A percentile compares a stretch with the other conserved stretches of the same genome.
Conservation (phyloP, 345 rosid genomes). For the Salix suchowensis region DNA sequence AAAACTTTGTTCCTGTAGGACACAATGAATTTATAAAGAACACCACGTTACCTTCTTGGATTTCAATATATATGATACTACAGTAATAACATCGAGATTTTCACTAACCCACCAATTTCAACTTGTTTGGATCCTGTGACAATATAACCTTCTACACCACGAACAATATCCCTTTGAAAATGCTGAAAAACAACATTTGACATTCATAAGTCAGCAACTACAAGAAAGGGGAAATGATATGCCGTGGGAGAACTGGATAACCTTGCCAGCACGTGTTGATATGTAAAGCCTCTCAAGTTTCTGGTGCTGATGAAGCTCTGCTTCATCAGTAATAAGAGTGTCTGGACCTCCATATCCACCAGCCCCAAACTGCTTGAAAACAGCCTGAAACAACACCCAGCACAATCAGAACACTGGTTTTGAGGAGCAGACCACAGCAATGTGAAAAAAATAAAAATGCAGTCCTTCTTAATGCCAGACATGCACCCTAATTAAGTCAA, state of each 20-base stretch:
- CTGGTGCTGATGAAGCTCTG: constrained; percentile 74
- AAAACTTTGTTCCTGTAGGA: constrained; percentile 66
- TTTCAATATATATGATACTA: constrained; percentile 1
- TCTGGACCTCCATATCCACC: constrained; percentile 88
- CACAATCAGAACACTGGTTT: not conserved
- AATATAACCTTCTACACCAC: constrained; percentile 86
- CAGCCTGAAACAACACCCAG: constrained; percentile 54
- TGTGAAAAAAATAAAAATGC: not conserved
- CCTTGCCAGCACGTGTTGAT: constrained; percentile 91
- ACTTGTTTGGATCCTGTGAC: constrained; percentile 85
- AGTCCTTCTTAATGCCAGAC: not conserved
- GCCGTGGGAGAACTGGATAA: constrained; percentile 20
- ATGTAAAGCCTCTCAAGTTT: constrained; percentile 86
- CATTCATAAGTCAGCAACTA: constrained; percentile 3
- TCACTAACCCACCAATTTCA: constrained; percentile 61
- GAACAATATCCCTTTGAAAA: constrained; percentile 88
- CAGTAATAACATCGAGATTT: not conserved
- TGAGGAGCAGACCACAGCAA: constrained; percentile 1
- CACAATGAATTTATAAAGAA: constrained; percentile 2
- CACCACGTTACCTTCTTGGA: not conserved
- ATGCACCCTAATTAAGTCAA: constrained; percentile 1
- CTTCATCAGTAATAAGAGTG: constrained; percentile 59
- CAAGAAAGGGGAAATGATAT: constrained; percentile 3
- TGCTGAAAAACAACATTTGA: constrained; percentile 45
- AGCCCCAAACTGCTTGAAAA: constrained; percentile 82